Percentiles rank a stretch among this genome's conserved stretches.
Evolutionary conservation across 78 protist species (phyloP).

Genomic region (Emiliania huxleyi): DNA sequence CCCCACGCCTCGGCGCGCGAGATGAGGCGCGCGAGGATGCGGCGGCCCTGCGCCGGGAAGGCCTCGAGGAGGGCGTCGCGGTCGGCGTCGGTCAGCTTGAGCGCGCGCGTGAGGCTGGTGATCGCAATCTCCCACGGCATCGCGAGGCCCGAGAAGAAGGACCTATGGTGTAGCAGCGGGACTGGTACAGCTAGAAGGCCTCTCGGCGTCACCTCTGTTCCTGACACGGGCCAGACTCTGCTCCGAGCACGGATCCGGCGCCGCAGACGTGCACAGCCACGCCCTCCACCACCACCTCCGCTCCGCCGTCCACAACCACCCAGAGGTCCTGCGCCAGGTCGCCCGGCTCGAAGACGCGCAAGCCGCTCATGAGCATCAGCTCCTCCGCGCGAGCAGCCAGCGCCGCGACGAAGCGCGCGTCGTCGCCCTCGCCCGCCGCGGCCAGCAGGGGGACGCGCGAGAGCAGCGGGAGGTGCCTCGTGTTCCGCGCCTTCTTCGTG

Average conservation of each 20-base stretch:
- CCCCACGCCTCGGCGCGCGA: not conserved
- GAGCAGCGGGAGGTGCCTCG: not conserved
- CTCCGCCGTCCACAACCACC: not conserved
- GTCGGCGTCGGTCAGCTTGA: not conserved
- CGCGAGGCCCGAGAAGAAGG: not conserved
- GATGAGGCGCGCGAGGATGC: not conserved
- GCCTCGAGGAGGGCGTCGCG: not conserved
- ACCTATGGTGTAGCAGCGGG: too few relatives aligned
- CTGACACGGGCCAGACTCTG: too few relatives aligned
- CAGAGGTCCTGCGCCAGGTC: not conserved
- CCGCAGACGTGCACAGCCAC: not conserved
- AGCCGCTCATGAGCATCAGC: not conserved
- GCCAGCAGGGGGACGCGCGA: not conserved
- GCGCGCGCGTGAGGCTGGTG: not conserved
- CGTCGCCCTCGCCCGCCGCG: not conserved
- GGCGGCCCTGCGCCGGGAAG: not conserved
- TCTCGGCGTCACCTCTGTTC: too few relatives aligned
- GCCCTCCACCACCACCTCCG: not conserved
- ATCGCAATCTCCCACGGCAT: not conserved
- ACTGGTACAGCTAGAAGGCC: too few relatives aligned
- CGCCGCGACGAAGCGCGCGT: not conserved
- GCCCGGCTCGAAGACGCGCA: not conserved
- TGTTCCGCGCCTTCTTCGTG: not conserved
- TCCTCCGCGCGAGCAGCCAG: not conserved
- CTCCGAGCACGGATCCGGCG: not conserved